Evolutionary conservation across 2,329 filamentous ascomycete species (phyloP), one percentile per base, ranked within the genome.

Genomic region (Aspergillus flavus): DNA sequence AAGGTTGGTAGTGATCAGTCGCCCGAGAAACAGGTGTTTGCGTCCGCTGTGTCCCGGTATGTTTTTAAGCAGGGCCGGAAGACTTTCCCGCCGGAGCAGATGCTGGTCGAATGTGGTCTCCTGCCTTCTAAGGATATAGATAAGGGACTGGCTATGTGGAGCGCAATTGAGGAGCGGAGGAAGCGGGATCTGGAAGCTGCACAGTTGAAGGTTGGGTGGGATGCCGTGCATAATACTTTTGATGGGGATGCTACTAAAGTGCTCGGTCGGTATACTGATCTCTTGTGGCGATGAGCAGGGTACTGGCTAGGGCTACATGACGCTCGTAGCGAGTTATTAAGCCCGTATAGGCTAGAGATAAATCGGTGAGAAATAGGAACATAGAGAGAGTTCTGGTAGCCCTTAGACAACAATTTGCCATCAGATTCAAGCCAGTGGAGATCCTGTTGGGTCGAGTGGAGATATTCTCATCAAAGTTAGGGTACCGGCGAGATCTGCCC

Each of bases 61-160:
- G 90, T 92, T 50, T 87, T 91, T 77, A 92, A 92, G 81, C 80
- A 90, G 45, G 89, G 89, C 1, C 83, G 93, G 32, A 83, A 92
- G 68, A 96, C 93, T 0, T 86, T 96, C 3, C 87, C 93, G 71
- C 92, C 93, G 0, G 53, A 59, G 43, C 89, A 92, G 65, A 53
- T 61, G 39, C 28, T 66, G 12, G n/a, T 30, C 14, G 21, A 48
- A 23, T 56, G 52, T 16, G 61, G 52, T 5, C 28, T 64, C 11
- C 45, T 64, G 23, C 56, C 60, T 9, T 36, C 30, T 16, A 39
- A 61, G 30, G 23, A 39, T 16, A 21, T 5, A 19, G 36, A 28
- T 2, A 32, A 41, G 9, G 61, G 41, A 11, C 4, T 14, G 10
- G 57, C 39, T 48, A 46, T 10, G 11, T 56, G 57, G 48, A 57